Evolutionary conservation across 108 stramenopile species (phyloP), one percentile per base, ranked within the genome.

Genomic region (Bacterosira constricta): DNA sequence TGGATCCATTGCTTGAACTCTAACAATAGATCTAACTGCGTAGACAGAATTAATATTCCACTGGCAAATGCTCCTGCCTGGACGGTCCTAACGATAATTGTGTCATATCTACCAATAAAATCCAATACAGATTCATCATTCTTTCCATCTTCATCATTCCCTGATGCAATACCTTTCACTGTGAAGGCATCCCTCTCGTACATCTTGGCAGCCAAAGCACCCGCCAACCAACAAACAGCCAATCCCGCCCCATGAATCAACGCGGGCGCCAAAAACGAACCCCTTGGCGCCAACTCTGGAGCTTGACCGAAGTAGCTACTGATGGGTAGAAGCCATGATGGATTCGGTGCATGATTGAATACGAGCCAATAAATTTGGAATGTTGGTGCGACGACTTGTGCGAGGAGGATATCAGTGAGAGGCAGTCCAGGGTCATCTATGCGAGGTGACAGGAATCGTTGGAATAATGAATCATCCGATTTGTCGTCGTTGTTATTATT

Each of bases 241-340:
- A 91, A 53, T 6, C 87, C 90, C 12, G 90, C 89, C 8, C 93
- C 93, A 59, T 91, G 90, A 63, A 94, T 73, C 41, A 94, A 52
- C 0, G 87, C 84, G 0, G 93, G 93, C 9, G 87, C 87, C 52
- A 94, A 60, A 9, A 94, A 64, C 4, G 88, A 78, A n/a, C 92
- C 92, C 23, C 85, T 71, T 47, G 78, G 62, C 29, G 78, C 58
- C 65, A 78, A 65, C 4, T 58, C 63, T 17, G 63, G 61, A 6
- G 55, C 38, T 32, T 39, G 49, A 15, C 68, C 65, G 21, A 61
- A 53, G 25, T 69, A 66, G 36, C 63, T 67, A 27, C 70, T 53
- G 45, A 90, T 58, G 15, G 91, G 86, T n/a, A 46, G 38, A 0
- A 88, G 69, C 93, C 93, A 94, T 8, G 86, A 72, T 9, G 93